Evolutionary conservation across 768 basidiomycete genomes (phyloP), one percentile per base, ranked within the genome.

Genomic region (Lyophyllum decastes): DNA sequence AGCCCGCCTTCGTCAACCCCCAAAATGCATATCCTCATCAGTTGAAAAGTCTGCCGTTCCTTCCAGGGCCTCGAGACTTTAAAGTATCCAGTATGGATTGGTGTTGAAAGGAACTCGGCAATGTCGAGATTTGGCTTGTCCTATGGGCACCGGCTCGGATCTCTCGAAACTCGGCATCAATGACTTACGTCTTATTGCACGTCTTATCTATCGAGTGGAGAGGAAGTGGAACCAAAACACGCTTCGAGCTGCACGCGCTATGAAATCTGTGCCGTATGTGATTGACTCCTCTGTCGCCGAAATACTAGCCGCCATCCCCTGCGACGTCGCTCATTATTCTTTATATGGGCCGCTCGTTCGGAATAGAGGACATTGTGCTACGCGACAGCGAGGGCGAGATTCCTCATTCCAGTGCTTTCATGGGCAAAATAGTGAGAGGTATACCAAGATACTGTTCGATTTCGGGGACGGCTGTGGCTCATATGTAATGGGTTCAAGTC

Each of bases 271-370:
- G 19, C 33, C 30, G 1, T 60, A 35, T 22, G 25, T 30, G 16
- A 19, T 8, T 22, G 2, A 46, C 50, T 16, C 38, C 43, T 24
- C n/a, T n/a, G n/a, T n/a, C n/a, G 34, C 47, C 22, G 19, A 38
- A 27, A 64, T 59, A n/a, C 22, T 64, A 25, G 46, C 55, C 35
- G 60, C 46, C 46, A 56, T 64, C 38, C 63, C n/a, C 60, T 19
- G 63, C 43, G 19, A 61, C 63, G n/a, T 49, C 59, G 1, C 19
- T 61, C 22, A 45, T 56, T 10, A 16, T 64, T 33, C 35, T 64
- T 9, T 48, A 57, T 24, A 45, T n/a, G n/a, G n/a, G n/a, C n/a
- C 38, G 0, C 38, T 33, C 19, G 27, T 54, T 19, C 25, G n/a
- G n/a, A n/a, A 57, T 19, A 24, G 21, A 24, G 21, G 7, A 45